Percentiles rank a stretch among this genome's conserved stretches.
These are phyloP conservation scores for Capsicum chinense DNA, from an alignment of 257 asterid genomes.

Conservation along the genomic window DNA sequence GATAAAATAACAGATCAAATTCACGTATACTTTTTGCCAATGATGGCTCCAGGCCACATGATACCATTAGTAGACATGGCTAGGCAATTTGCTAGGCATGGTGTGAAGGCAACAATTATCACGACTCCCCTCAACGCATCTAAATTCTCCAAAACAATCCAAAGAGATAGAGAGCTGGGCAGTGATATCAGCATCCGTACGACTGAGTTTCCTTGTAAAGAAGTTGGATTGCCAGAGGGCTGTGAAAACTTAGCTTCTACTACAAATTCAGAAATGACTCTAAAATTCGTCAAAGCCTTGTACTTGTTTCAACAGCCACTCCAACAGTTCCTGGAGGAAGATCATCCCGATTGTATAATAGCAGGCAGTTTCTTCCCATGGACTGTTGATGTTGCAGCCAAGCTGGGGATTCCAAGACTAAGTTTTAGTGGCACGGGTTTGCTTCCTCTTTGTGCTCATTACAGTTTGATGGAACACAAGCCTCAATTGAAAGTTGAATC, in stretches of 20 bases:
- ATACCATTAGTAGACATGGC: conserved; percentile 30
- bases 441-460: conserved; percentile 31
- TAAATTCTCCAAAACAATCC: conserved; percentile 22
- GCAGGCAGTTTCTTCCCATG: conserved; percentile 41
- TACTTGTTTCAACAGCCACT: conserved; percentile 40
- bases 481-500: conserved; percentile 39
- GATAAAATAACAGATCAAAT: neutral
- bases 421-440: conserved; percentile 45
- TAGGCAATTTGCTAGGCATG: conserved; percentile 8
- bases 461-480: conserved; percentile 26
- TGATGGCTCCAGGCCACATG: conserved; percentile 30
- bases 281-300: conserved; percentile 29
- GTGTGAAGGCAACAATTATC: conserved; percentile 25
- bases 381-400: conserved; percentile 37
- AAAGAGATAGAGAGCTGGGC: conserved; percentile 12
- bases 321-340: conserved; percentile 33
- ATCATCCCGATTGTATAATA: conserved; percentile 42
- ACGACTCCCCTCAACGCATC: conserved; percentile 29
- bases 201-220: neutral
- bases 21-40: conserved; percentile 26
- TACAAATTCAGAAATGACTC: neutral
- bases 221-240: conserved; percentile 30
- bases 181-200: conserved; percentile 18
- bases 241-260: conserved; percentile 17
- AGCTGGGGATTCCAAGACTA: conserved; percentile 37